phyloP scores from a whole-genome alignment of 2,329 filamentous ascomycete species.

The Harringtonia lauricola region DNA sequence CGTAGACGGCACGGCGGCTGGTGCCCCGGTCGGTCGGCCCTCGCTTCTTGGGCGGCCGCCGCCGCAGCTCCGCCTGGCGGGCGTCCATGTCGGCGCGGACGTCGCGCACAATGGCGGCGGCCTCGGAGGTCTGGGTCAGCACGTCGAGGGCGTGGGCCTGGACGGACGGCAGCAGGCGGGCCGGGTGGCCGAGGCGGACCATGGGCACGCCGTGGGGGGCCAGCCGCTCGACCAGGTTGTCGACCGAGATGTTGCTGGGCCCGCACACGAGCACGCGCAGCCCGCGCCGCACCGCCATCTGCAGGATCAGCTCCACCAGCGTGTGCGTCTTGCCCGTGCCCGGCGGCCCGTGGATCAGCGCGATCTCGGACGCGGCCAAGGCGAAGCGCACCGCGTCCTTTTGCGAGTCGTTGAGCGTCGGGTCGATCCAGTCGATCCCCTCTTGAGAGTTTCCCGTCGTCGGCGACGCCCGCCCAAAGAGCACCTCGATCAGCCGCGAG shows the following conservation, averaged over 20 bases:
- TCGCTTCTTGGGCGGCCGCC: conserved; percentile 43
- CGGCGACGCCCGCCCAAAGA: conserved; percentile 49
- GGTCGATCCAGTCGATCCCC: conserved; percentile 48
- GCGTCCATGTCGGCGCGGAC: conserved; percentile 87
- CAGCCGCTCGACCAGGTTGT: conserved; percentile 93
- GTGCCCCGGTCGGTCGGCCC: conserved; percentile 23
- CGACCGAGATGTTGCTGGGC: conserved; percentile 92
- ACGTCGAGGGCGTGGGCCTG: conserved; percentile 85
- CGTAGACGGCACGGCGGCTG: conserved; percentile 69
- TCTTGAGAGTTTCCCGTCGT: conserved; percentile 33
- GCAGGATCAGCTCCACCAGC: conserved; percentile 88
- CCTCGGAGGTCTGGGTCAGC: conserved; percentile 80
- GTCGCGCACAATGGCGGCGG: conserved; percentile 79
- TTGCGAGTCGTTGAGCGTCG: conserved; percentile 52
- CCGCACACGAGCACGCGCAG: conserved; percentile 84
- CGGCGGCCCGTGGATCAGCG: conserved; percentile 87
- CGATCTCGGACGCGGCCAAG: conserved; percentile 67
- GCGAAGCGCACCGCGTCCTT: conserved; percentile 71
- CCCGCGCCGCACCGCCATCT: conserved; percentile 64
- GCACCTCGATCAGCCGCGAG: conserved; percentile 47
- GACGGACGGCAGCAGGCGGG: conserved; percentile 78
- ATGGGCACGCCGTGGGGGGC: conserved; percentile 77
- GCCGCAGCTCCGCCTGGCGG: neutral
- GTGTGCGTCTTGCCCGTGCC: conserved; percentile 98
- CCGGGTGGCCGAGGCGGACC: conserved; percentile 84